These are phyloP conservation scores for Nicotiana noctiflora DNA, from an alignment of 257 asterid genomes.

Conservation along the genomic window DNA sequence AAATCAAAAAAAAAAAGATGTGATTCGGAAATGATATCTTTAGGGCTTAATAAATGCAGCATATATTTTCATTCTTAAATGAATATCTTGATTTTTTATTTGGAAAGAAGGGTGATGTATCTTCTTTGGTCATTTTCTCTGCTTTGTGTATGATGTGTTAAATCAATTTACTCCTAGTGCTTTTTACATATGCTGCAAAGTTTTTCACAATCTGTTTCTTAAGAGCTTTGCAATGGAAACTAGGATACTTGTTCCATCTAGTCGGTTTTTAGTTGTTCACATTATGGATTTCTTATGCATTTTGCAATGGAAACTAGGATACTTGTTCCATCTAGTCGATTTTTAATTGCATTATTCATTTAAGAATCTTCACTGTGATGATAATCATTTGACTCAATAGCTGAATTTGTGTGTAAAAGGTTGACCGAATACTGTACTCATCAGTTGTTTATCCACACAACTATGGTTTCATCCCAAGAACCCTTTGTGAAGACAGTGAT, in stretches of 20 bases:
- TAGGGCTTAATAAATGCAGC: background rate
- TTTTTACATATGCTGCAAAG: background rate
- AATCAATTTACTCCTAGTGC: background rate
- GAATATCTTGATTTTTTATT: background rate
- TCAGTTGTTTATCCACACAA: conserved; percentile 95
- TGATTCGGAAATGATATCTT: no score
- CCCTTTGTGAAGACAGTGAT: conserved; percentile 85
- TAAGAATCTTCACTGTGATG: background rate
- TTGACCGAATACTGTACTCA: conserved; percentile 82
- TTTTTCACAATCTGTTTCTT: no score
- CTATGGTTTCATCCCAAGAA: conserved; percentile 88
- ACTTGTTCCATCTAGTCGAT: background rate
- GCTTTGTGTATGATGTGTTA: background rate
- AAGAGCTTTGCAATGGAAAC: no score
- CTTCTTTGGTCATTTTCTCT: background rate
- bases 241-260: background rate
- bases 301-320: no score
- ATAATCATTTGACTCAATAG: background rate
- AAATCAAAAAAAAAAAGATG: no score
- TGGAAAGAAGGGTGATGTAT: background rate
- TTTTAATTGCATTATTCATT: background rate
- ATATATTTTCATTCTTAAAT: background rate
- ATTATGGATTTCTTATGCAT: no score
- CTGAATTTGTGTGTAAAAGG: conserved; percentile 29
- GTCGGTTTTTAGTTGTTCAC: background rate